A percentile compares a stretch with the other conserved stretches of the same genome.
Evolutionary conservation across 345 rosid species (phyloP).

Genomic region (Arabidopsis thaliana): DNA sequence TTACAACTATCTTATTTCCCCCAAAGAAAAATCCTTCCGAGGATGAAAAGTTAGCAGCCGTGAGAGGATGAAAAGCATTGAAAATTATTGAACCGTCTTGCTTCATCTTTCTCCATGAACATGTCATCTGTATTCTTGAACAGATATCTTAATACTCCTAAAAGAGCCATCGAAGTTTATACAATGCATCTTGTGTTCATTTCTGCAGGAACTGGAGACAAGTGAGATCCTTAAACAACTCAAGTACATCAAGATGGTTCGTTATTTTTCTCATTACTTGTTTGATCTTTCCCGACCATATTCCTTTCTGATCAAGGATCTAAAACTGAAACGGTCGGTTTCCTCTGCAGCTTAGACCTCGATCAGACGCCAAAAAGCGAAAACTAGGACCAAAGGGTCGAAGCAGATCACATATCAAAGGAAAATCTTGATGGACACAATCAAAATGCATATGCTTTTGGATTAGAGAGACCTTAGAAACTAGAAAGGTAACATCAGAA

Average conservation of each 20-base stretch:
- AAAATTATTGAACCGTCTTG: constrained; percentile 7
- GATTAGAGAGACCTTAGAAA: constrained; percentile 16
- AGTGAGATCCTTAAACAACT: constrained; percentile 77
- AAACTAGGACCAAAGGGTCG: constrained; percentile 41
- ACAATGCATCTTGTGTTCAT: constrained; percentile 31
- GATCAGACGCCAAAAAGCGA: constrained; percentile 48
- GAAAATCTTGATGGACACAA: constrained; percentile 16
- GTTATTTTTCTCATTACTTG: constrained; percentile 30
- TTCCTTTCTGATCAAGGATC: background rate
- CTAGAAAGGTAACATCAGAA: background rate
- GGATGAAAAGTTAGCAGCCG: constrained; percentile 18
- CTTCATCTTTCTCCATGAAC: constrained; percentile 27
- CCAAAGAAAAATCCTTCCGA: background rate
- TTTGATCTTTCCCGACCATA: background rate
- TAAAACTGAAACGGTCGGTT: constrained; percentile 30
- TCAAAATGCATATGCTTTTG: constrained; percentile 4
- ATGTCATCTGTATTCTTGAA: background rate
- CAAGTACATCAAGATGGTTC: constrained; percentile 73
- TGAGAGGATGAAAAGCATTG: constrained; percentile 27
- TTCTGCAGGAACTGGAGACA: constrained; percentile 84
- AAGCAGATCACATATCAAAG: constrained; percentile 12
- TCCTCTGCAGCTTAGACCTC: constrained; percentile 64
- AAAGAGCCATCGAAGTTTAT: background rate
- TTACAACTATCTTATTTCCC: constrained; percentile 9
- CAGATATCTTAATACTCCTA: constrained; percentile 3